Base-by-base conservation (phyloP, 78 protist genomes). In the Pigoraptor vietnamica region DNA sequence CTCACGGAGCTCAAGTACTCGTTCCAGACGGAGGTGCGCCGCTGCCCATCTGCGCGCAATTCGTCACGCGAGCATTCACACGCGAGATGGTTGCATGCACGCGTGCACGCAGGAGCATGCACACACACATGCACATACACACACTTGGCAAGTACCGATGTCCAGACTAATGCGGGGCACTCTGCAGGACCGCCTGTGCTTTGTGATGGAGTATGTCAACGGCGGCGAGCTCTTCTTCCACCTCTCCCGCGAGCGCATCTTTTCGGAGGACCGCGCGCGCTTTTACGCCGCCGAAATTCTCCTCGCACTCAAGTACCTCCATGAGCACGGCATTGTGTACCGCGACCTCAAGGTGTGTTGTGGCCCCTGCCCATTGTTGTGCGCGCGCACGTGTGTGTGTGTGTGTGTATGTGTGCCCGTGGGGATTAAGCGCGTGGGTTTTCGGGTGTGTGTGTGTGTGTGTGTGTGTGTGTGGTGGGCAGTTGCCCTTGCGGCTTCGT, bases 191-290 rank as follows among this genome's bases (percentile, higher is more conserved):
- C 40, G 87, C 10, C 83, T 91, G 84, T 91, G 89, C 88, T 84
- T 91, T n/a, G 93, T 91, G 25, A 81, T 96, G 88, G 98, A 96
- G 39, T 95, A 39, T 36, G 40, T 95, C 48, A 38, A 93, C 37
- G 97, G 97, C 0, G 99, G 99, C 14, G 99, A 98, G 89, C 94
- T 98, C 81, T 97, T 96, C 81, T 96, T 91, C 92, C 98, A 96
- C 55, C 88, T 96, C 24, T 96, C 95, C 36, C 89, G 92, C 32
- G 92, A 87, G 48, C 6, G 82, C n/a, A 67, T 96, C 14, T 97
- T 97, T 37, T 1, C 86, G 0, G 96, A 94, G n/a, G 94, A 40
- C 14, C 89, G 96, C 23, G 97, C 97, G 0, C 79, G 95, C 19
- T 98, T 98, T 81, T 98, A 98, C 94, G 93, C 94, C 25, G 93